A percentile compares a stretch with the other conserved stretches of the same genome.
Conservation (phyloP, 2,329 filamentous ascomycete genomes). For the Clarireedia sp. region DNA sequence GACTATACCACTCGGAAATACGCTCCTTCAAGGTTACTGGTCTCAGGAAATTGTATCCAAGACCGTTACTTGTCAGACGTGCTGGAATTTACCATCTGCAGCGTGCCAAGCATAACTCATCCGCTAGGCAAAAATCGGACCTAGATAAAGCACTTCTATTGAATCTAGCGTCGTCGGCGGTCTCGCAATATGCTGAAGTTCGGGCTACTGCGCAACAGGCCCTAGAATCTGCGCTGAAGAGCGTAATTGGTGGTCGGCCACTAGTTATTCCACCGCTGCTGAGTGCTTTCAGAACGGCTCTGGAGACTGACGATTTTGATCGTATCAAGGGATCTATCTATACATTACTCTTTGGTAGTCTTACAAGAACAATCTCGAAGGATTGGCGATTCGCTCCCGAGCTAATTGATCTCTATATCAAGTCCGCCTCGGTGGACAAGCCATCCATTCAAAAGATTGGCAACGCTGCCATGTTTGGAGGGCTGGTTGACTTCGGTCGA, state of each 20-base stretch:
- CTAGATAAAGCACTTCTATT: conserved; percentile 78
- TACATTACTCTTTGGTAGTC: conserved; percentile 77
- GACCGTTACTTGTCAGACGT: conserved; percentile 82
- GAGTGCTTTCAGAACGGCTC: conserved; percentile 65
- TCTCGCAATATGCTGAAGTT: conserved; percentile 90
- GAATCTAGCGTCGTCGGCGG: conserved; percentile 81
- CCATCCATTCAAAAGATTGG: conserved; percentile 88
- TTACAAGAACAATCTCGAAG: conserved; percentile 77
- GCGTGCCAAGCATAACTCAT: conserved; percentile 87
- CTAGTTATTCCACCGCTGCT: conserved; percentile 87
- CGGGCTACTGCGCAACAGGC: conserved; percentile 88
- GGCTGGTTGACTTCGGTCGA: conserved; percentile 83
- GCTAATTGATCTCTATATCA: conserved; percentile 84
- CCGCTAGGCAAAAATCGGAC: conserved; percentile 79
- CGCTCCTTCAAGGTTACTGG: conserved; percentile 93
- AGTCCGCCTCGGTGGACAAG: conserved; percentile 84
- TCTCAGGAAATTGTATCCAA: conserved; percentile 82
- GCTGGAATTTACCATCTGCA: conserved; percentile 93
- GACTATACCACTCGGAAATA: conserved; percentile 79
- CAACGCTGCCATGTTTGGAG: conserved; percentile 67
- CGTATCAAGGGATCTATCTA: conserved; percentile 94
- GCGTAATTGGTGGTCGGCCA: conserved; percentile 77
- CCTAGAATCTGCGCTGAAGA: conserved; percentile 87
- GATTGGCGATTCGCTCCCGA: conserved; percentile 94
- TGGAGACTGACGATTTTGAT: conserved; percentile 75